A percentile compares a stretch with the other conserved stretches of the same genome.
Evolutionary conservation across 2,329 filamentous ascomycete genomes (phyloP).

Genomic region (Metarhizium brunneum): DNA sequence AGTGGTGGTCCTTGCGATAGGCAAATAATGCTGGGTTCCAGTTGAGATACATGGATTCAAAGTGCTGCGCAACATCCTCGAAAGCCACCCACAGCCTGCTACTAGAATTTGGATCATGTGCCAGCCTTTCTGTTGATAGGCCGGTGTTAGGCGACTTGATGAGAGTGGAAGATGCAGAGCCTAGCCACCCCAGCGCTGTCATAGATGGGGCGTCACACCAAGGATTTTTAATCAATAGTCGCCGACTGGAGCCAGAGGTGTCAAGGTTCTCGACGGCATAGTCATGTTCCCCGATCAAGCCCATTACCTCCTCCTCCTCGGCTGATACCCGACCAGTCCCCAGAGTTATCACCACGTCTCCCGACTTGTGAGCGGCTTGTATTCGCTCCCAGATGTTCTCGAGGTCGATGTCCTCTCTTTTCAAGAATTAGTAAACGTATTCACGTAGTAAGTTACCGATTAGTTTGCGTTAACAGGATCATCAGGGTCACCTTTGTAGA

Average conservation of each 20-base stretch:
- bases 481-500: slow-evolving; percentile 52
- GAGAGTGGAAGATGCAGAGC: not conserved
- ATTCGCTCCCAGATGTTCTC: slow-evolving; percentile 72
- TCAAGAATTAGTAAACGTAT: not conserved
- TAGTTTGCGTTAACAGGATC: not conserved
- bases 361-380: slow-evolving; percentile 61
- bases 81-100: slow-evolving; percentile 94
- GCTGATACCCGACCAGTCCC: slow-evolving; percentile 77
- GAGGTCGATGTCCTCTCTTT: slow-evolving; percentile 66
- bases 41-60: slow-evolving; percentile 93
- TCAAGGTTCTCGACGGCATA: slow-evolving; percentile 85
- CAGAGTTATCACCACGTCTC: slow-evolving; percentile 79
- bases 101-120: slow-evolving; percentile 20
- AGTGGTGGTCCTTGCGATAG: slow-evolving; percentile 80
- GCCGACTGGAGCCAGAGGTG: slow-evolving; percentile 46
- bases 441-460: not conserved
- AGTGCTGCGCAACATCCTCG: slow-evolving; percentile 81
- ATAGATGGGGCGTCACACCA: slow-evolving; percentile 72
- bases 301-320: slow-evolving; percentile 69
- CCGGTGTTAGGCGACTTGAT: not conserved
- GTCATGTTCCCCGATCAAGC: slow-evolving; percentile 83
- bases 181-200: slow-evolving; percentile 36
- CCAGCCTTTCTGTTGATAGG: not conserved
- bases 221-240: slow-evolving; percentile 86
- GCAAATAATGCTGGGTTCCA: slow-evolving; percentile 87